A percentile compares a stretch with the other conserved stretches of the same genome.
phyloP scores from a whole-genome alignment of 208 protist species.

The Leishmania lainsoni region DNA sequence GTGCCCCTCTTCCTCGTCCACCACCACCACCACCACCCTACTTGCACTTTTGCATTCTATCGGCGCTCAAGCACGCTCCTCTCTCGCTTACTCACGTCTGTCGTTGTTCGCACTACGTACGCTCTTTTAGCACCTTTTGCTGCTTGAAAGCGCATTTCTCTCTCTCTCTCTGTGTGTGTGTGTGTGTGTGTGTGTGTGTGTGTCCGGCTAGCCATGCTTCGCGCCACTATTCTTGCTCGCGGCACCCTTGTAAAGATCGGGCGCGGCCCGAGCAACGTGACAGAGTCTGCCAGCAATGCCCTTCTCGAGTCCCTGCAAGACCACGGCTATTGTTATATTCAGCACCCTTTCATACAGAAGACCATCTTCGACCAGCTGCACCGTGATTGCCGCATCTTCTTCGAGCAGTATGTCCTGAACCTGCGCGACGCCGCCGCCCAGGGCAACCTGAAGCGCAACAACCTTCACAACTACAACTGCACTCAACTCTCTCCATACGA shows the following conservation, averaged over 20 bases:
- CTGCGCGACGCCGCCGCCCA: conserved; percentile 30
- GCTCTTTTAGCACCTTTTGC: neutral
- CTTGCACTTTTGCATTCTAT: conserved; percentile 4
- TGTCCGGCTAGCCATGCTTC: conserved; percentile 35
- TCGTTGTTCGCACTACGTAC: neutral
- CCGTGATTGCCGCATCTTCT: conserved; percentile 83
- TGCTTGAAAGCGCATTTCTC: neutral
- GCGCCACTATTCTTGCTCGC: conserved; percentile 37
- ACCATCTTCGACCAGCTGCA: conserved; percentile 86
- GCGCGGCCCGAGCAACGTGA: conserved; percentile 74
- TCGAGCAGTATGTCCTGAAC: conserved; percentile 82
- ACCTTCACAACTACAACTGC: conserved; percentile 68
- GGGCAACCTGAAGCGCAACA: conserved; percentile 34
- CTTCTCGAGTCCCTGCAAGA: conserved; percentile 83
- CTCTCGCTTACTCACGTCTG: conserved; percentile 8
- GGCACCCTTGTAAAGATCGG: conserved; percentile 85
- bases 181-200: neutral
- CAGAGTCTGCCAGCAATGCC: conserved; percentile 79
- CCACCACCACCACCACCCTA: neutral
- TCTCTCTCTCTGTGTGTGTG: neutral
- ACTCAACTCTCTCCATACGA: conserved; percentile 69
- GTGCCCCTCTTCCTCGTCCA: too few species aligned
- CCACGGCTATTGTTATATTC: conserved; percentile 90
- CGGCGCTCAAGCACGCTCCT: conserved; percentile 24
- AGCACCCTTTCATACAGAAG: conserved; percentile 88